Base-by-base conservation (phyloP, 164 flowering plant species). In the Umbilicus rupestris region DNA sequence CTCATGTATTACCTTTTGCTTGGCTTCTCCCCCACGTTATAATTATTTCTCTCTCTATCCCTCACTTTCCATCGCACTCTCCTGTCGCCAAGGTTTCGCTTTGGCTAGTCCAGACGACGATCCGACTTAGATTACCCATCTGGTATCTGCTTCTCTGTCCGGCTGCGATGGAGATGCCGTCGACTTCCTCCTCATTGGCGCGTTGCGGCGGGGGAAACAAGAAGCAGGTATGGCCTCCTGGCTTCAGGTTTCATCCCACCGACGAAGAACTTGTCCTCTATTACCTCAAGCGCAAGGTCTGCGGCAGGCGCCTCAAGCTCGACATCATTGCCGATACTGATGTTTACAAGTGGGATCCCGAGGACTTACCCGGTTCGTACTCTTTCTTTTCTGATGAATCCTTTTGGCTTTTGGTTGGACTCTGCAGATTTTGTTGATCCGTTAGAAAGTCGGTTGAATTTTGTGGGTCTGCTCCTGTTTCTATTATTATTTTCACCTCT, bases 321-420 rank as follows among this genome's bases (percentile, higher is more conserved):
- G 76, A 83, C 52, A 71, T 82, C 69, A 82, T 86, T 64, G 69
- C 68, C 33, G 90, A 76, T 62, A 67, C 71, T 35, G 90, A 86
- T 64, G 85, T 86, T 2, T 86, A 84, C 70, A 86, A 84, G 73
- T 83, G 78, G 75, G 88, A 86, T 29, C 91, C 91, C 16, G 85
- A 84, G 64, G 91, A 86, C 3, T 69, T 86, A 30, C 91, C 91
- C 69, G 88, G 88, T 86, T 77, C 19, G 1, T 10, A 16, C 37
- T 52, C 22, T 9, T 63, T 49, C 11, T 14, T 12, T 47, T 44
- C 19, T 42, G 16, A 0, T 8, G 37, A 42, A 1, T 49, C 69
- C 35, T 39, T 24, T 33, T 26, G 39, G 39, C 45, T 49, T n/a
- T 19, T 7, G 0, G 0, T 60, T n/a, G n/a, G n/a, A n/a, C n/a